A percentile compares a stretch with the other conserved stretches of the same genome.
These are phyloP conservation scores for Wickerhamomyces silvicola DNA, from an alignment of 805 yeast genomes.

Conservation along the genomic window DNA sequence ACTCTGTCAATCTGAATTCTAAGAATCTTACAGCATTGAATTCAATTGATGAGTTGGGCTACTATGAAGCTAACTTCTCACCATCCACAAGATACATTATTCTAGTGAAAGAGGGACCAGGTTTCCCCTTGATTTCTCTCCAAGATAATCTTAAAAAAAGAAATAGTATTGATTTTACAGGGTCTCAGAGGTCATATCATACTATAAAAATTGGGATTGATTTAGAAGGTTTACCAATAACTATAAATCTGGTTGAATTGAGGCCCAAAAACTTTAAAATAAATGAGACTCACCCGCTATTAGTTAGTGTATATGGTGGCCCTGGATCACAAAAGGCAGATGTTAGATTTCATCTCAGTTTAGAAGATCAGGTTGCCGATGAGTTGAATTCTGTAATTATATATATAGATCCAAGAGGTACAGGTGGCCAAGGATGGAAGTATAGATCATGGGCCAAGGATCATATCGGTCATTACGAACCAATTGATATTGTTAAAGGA, in stretches of 20 bases:
- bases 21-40: slow-evolving; percentile 22
- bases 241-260: slow-evolving; percentile 52
- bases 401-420: slow-evolving; percentile 74
- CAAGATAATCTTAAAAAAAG: slow-evolving; percentile 8
- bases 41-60: slow-evolving; percentile 32
- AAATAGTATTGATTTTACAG: slow-evolving; percentile 13
- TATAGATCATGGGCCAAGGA: slow-evolving; percentile 49
- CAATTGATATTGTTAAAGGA: slow-evolving; percentile 54
- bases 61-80: slow-evolving; percentile 48
- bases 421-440: slow-evolving; percentile 74
- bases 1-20: slow-evolving; percentile 36
- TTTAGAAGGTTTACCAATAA: slow-evolving; percentile 14
- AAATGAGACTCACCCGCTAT: slow-evolving; percentile 46
- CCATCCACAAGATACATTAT: slow-evolving; percentile 48
- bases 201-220: slow-evolving; percentile 16
- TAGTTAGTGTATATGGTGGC: slow-evolving; percentile 72
- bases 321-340: slow-evolving; percentile 67
- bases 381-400: slow-evolving; percentile 54
- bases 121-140: slow-evolving; percentile 11
- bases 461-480: slow-evolving; percentile 70
- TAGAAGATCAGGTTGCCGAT: slow-evolving; percentile 55
- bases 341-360: slow-evolving; percentile 40
- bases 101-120: slow-evolving; percentile 25
- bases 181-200: slow-evolving; percentile 15
- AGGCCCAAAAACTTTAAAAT: slow-evolving; percentile 52